A percentile compares a stretch with the other conserved stretches of the same genome.
Evolutionary conservation across 441 rosid genomes (phyloP).

Genomic region (Biscutella laevigata): DNA sequence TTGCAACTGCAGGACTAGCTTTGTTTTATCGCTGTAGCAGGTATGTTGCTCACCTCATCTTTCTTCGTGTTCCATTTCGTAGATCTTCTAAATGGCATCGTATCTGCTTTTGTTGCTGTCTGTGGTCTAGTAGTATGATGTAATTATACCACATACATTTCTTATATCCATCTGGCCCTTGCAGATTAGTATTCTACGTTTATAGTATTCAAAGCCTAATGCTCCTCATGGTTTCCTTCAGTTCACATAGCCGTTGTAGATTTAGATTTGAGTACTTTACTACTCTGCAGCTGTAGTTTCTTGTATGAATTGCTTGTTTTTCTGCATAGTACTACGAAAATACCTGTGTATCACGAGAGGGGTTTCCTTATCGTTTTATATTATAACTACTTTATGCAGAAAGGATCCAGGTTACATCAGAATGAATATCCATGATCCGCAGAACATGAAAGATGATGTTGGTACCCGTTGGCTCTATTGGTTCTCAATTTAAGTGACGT

Average conservation of each 20-base stretch:
- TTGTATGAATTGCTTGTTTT: neutral
- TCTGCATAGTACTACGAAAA: neutral
- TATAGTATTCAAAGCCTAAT: neutral
- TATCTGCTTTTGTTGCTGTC: neutral
- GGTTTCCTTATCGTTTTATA: neutral
- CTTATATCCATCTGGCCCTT: neutral
- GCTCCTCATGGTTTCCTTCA: neutral
- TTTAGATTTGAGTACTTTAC: conserved; percentile 5
- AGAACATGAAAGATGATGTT: conserved; percentile 86
- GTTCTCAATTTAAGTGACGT: conserved; percentile 6
- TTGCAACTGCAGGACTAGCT: conserved; percentile 65
- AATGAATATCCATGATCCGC: conserved; percentile 69
- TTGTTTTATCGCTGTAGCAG: conserved; percentile 87
- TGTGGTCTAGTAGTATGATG: neutral
- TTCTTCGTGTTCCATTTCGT: neutral
- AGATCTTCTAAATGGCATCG: neutral
- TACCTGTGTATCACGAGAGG: neutral
- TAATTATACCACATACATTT: neutral
- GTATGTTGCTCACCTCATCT: conserved; percentile 31
- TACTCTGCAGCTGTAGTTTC: conserved; percentile 3
- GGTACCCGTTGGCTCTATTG: conserved; percentile 27
- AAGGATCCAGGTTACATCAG: conserved; percentile 93
- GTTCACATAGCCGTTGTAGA: neutral
- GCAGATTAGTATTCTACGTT: neutral
- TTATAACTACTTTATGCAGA: conserved; percentile 34